Percentiles rank a stretch among this genome's conserved stretches.
phyloP scores from a whole-genome alignment of 305 asterid species.

The Lippia alba region DNA sequence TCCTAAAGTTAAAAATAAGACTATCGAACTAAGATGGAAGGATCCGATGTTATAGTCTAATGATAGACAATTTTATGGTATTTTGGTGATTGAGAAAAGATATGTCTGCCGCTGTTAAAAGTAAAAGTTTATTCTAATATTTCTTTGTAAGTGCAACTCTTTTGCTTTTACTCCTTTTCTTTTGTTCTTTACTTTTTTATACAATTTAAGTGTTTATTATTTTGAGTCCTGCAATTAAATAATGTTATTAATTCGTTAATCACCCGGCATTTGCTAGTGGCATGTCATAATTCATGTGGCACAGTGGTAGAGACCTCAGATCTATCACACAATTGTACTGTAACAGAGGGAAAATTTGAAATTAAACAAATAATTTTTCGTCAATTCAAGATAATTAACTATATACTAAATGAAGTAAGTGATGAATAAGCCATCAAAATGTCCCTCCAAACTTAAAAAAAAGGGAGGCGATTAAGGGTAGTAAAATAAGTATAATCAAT shows the following conservation, averaged over 20 bases:
- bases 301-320: background rate
- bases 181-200: background rate
- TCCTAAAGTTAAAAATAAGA: too few species aligned
- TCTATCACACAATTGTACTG: background rate
- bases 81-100: constrained; percentile 2
- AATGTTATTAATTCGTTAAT: too few species aligned
- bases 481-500: too few species aligned
- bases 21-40: too few species aligned
- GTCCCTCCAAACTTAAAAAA: too few species aligned
- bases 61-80: background rate
- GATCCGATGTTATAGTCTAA: background rate
- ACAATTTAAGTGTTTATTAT: background rate
- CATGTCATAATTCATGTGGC: background rate
- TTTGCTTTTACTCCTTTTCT: constrained; percentile 13
- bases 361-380: too few species aligned
- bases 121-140: constrained; percentile 16
- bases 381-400: background rate
- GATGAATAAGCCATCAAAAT: background rate
- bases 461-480: too few species aligned
- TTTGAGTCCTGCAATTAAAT: constrained; percentile 3
- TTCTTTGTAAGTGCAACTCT: constrained; percentile 26
- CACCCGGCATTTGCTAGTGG: background rate
- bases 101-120: constrained; percentile 25
- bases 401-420: background rate
- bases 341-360: background rate